phyloP scores from a whole-genome alignment of 2,329 filamentous ascomycete species.

The Fusarium keratoplasticum region DNA sequence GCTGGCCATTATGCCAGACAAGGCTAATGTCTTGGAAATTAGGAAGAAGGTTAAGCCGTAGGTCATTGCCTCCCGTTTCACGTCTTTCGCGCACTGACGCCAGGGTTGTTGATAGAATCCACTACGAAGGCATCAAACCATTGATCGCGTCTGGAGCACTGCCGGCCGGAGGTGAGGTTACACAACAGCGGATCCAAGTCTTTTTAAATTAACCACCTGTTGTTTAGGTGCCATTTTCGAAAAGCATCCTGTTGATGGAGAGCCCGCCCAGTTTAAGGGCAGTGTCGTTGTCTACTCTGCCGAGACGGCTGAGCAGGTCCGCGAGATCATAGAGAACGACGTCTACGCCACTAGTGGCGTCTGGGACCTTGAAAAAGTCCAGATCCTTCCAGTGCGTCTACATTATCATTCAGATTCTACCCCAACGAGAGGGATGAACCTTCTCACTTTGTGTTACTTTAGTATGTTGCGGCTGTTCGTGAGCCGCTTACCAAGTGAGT shows the following conservation, averaged over 20 bases:
- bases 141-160: constrained; percentile 28
- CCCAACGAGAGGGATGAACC: no score
- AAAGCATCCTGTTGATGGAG: constrained; percentile 21
- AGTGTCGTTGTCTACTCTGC: constrained; percentile 19
- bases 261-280: constrained; percentile 17
- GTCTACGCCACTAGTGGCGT: constrained; percentile 36
- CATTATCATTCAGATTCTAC: no score
- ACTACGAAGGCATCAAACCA: constrained; percentile 30
- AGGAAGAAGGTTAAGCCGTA: constrained; percentile 21
- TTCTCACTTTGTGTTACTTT: no score
- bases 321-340: constrained; percentile 33
- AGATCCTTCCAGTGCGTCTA: constrained; percentile 36
- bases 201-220: not conserved
- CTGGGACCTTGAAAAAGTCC: constrained; percentile 41
- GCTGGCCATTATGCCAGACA: constrained; percentile 18
- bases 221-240: constrained; percentile 22
- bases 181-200: not conserved
- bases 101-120: not conserved
- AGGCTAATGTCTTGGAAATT: constrained; percentile 13
- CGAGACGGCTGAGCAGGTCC: constrained; percentile 21
- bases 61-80: not conserved
- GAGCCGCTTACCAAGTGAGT: no score
- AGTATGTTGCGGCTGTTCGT: no score
- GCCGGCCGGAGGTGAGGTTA: constrained; percentile 22
- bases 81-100: not conserved